A percentile compares a stretch with the other conserved stretches of the same genome.
Conservation (phyloP, 768 basidiomycete species). For the Rickenella mellea region DNA sequence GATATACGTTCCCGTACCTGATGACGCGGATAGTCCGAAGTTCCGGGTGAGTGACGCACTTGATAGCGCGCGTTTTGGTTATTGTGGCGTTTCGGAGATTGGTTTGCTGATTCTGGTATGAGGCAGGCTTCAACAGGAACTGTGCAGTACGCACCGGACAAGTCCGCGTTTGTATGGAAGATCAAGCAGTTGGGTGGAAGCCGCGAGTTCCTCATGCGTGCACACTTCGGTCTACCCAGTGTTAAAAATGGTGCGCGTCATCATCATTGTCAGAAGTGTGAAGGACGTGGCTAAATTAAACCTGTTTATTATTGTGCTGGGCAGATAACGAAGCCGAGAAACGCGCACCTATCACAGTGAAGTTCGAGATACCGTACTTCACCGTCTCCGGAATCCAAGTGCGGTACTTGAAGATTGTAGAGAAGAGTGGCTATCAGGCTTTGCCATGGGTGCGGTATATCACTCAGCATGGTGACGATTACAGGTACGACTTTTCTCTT, state of each 20-base stretch:
- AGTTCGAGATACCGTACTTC: conserved; percentile 98
- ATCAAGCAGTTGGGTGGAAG: conserved; percentile 97
- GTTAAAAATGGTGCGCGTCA: conserved; percentile 71
- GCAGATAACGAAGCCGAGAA: conserved; percentile 73
- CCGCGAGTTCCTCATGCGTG: conserved; percentile 95
- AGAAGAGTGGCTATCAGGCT: conserved; percentile 96
- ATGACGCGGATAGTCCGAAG: conserved; percentile 96
- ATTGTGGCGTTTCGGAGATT: neutral
- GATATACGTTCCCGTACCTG: conserved; percentile 97
- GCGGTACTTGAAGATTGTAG: conserved; percentile 95
- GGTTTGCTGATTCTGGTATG: neutral
- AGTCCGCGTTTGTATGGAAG: conserved; percentile 98
- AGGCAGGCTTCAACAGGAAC: conserved; percentile 84
- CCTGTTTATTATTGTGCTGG: neutral
- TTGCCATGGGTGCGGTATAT: conserved; percentile 95
- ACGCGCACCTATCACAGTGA: conserved; percentile 91
- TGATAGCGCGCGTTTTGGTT: neutral
- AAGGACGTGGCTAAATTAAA: neutral
- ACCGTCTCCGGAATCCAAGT: conserved; percentile 97
- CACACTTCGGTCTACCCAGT: conserved; percentile 93
- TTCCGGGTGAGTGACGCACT: conserved; percentile 60
- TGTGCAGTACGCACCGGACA: conserved; percentile 96
- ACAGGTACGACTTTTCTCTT: conserved; percentile 44
- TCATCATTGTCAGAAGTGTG: neutral
- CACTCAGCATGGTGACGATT: conserved; percentile 86